phyloP scores from a whole-genome alignment of 1,139 yeast species.

The Suhomyces chickasaworum region DNA sequence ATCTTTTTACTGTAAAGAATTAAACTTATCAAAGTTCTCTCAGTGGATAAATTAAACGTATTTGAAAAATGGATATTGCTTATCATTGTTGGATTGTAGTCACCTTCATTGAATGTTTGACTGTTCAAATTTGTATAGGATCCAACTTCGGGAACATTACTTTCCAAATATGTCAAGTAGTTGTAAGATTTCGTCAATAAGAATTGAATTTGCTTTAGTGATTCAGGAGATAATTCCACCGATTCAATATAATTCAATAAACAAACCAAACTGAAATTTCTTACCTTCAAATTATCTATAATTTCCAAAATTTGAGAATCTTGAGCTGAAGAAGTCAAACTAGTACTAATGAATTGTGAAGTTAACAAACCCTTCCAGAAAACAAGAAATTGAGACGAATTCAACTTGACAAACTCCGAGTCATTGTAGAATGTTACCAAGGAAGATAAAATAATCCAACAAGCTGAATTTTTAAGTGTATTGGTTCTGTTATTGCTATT shows the following conservation, averaged over 20 bases:
- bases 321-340: conserved; percentile 23
- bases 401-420: conserved; percentile 61
- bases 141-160: conserved; percentile 39
- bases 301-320: conserved; percentile 35
- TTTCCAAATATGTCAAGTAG: conserved; percentile 45
- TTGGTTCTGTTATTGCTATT: conserved; percentile 22
- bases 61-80: conserved; percentile 37
- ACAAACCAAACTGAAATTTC: conserved; percentile 46
- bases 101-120: conserved; percentile 30
- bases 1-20: conserved; percentile 40
- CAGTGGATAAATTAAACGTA: conserved; percentile 28
- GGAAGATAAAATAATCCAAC: conserved; percentile 81
- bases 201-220: conserved; percentile 46
- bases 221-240: conserved; percentile 45
- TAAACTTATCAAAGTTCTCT: conserved; percentile 34
- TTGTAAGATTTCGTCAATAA: conserved; percentile 46
- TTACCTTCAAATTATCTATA: conserved; percentile 39
- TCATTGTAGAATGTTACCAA: conserved; percentile 54
- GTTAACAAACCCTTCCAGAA: conserved; percentile 85
- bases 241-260: conserved; percentile 43
- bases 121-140: conserved; percentile 36
- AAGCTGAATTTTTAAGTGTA: conserved; percentile 28
- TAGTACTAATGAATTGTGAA: conserved; percentile 43
- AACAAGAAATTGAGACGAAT: conserved; percentile 71
- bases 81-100: conserved; percentile 34